Conservation (phyloP, 805 yeast species). For the Candida mattraensis region DNA sequence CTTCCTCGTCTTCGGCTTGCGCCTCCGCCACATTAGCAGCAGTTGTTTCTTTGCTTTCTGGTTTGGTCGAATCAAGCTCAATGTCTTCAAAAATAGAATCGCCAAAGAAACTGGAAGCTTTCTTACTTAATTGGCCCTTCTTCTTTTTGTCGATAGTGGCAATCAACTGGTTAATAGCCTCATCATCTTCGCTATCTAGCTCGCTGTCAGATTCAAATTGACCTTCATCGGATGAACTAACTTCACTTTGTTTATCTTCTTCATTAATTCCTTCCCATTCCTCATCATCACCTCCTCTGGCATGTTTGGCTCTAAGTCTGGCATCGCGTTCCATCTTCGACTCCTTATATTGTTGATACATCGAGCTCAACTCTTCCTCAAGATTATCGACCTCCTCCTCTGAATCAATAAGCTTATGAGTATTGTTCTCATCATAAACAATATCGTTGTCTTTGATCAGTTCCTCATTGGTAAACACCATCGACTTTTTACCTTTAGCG, state of each 20-base stretch:
- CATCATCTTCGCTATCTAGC: slow-evolving; percentile 68
- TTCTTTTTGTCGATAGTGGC: slow-evolving; percentile 49
- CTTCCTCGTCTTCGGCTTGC: slow-evolving; percentile 9
- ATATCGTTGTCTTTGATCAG: slow-evolving; percentile 55
- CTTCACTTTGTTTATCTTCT: slow-evolving; percentile 34
- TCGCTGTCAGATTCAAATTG: slow-evolving; percentile 44
- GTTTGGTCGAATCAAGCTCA: slow-evolving; percentile 41
- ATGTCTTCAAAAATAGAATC: slow-evolving; percentile 55
- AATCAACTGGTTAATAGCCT: slow-evolving; percentile 59
- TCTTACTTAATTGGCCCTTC: slow-evolving; percentile 43
- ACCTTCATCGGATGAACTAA: slow-evolving; percentile 39
- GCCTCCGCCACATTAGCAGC: slow-evolving; percentile 9
- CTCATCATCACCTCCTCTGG: slow-evolving; percentile 75
- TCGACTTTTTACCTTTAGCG: slow-evolving; percentile 70
- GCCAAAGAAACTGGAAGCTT: slow-evolving; percentile 44
- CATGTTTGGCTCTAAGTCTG: slow-evolving; percentile 63
- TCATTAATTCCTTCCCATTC: slow-evolving; percentile 76
- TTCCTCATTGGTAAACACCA: slow-evolving; percentile 60
- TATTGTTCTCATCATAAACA: slow-evolving; percentile 47
- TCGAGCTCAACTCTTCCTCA: slow-evolving; percentile 78
- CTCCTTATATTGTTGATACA: slow-evolving; percentile 74
- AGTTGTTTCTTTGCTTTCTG: too few species aligned
- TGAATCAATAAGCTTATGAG: slow-evolving; percentile 27
- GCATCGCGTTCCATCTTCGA: slow-evolving; percentile 68
- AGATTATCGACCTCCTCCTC: slow-evolving; percentile 64